Evolutionary conservation across 2,329 filamentous ascomycete species (phyloP).

Genomic region (Botrytis paeoniae): DNA sequence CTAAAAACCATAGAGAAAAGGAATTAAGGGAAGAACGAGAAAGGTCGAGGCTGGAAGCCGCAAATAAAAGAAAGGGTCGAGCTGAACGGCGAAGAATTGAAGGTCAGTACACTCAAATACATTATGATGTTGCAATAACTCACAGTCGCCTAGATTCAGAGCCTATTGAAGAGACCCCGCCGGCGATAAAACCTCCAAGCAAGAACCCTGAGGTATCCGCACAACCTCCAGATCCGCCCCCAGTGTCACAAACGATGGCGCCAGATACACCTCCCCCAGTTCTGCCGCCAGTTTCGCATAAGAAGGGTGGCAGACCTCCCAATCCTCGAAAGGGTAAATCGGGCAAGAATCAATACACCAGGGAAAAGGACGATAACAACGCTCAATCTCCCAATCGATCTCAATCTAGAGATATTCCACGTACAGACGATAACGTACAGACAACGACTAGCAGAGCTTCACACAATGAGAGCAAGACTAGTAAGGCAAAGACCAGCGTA

Average conservation of each 20-base stretch:
- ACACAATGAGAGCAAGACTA: constrained; percentile 38
- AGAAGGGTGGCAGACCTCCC: constrained; percentile 61
- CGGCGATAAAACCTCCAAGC: constrained; percentile 40
- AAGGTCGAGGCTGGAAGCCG: constrained; percentile 67
- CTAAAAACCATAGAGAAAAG: constrained; percentile 59
- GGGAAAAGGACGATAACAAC: constrained; percentile 60
- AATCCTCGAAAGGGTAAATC: constrained; percentile 64
- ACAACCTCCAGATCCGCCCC: constrained; percentile 43
- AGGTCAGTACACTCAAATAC: constrained; percentile 51
- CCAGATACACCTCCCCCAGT: constrained; percentile 48
- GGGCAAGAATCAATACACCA: constrained; percentile 80
- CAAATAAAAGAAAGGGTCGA: constrained; percentile 76
- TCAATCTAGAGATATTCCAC: constrained; percentile 45
- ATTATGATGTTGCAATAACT: constrained; percentile 38
- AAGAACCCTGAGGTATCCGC: constrained; percentile 35
- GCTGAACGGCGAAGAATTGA: constrained; percentile 78
- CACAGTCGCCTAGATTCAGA: constrained; percentile 59
- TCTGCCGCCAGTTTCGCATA: constrained; percentile 49
- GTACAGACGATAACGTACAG: constrained; percentile 49
- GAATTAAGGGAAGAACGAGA: constrained; percentile 73
- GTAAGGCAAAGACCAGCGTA: constrained; percentile 39
- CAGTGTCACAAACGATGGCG: constrained; percentile 45
- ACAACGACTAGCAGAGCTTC: constrained; percentile 41
- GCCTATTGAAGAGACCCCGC: constrained; percentile 64
- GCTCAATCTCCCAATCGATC: constrained; percentile 54